Evolutionary conservation across 345 rosid species (phyloP).

Genomic region (Salix koriyanagi): DNA sequence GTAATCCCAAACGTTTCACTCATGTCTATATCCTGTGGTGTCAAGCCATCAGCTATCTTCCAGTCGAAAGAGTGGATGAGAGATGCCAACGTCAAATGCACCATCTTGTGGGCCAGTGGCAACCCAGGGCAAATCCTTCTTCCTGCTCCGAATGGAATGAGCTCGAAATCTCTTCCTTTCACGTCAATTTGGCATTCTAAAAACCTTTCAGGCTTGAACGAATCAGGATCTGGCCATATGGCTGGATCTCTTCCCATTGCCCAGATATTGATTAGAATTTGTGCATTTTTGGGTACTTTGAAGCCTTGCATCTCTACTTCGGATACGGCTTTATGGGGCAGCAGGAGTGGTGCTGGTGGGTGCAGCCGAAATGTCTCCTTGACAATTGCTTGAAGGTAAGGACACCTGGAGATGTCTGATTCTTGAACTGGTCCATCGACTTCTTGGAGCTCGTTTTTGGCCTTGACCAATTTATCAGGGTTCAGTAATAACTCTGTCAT

Average conservation of each 20-base stretch:
- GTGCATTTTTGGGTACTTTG: background rate
- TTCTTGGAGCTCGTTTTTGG: constrained; percentile 19
- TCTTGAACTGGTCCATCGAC: constrained; percentile 28
- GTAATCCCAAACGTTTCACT: constrained; percentile 24
- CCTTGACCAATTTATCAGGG: constrained; percentile 8
- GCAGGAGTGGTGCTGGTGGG: background rate
- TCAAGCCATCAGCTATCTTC: constrained; percentile 22
- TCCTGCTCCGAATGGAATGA: constrained; percentile 28
- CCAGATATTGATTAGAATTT: constrained; percentile 1
- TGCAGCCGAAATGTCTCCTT: constrained; percentile 5
- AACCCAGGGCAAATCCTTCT: constrained; percentile 39
- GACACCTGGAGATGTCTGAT: constrained; percentile 15
- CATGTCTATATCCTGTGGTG: constrained; percentile 18
- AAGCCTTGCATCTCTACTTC: constrained; percentile 4
- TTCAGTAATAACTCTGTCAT: constrained; percentile 6
- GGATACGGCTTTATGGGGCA: background rate
- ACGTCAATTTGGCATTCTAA: constrained; percentile 2
- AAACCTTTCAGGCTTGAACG: constrained; percentile 11
- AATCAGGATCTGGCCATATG: background rate
- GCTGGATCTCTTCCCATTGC: background rate
- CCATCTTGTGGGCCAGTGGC: constrained; percentile 31
- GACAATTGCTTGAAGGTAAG: constrained; percentile 1
- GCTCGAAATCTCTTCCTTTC: constrained; percentile 16
- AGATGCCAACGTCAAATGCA: constrained; percentile 41
- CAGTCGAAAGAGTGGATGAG: constrained; percentile 29